Evolutionary conservation across 352 stramenopile species (phyloP), one percentile per base, ranked within the genome.

Genomic region (Plasmopara halstedii): DNA sequence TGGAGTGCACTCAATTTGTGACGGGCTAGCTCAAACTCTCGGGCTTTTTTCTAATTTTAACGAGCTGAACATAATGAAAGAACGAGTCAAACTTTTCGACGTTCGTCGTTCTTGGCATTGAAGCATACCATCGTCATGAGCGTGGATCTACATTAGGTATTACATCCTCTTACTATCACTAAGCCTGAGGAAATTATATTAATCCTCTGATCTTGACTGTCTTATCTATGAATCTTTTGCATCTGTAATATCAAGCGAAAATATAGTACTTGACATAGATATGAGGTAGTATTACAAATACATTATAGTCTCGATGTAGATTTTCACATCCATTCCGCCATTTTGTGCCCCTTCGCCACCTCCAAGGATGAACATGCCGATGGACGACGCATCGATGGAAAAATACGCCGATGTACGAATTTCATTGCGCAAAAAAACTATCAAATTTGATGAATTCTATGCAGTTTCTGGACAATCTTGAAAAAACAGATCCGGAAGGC

Each of bases 271-370:
- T 26, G 65, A 81, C 19, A 72, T 56, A 13, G 52, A 66, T 21
- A 75, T 88, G 61, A 73, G 84, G 74, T 65, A 87, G 43, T 91
- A n/a, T n/a, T n/a, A n/a, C n/a, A n/a, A n/a, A n/a, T n/a, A n/a
- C n/a, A n/a, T n/a, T n/a, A n/a, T n/a, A n/a, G n/a, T n/a, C n/a
- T n/a, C n/a, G n/a, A n/a, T n/a, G n/a, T n/a, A n/a, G n/a, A n/a
- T n/a, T n/a, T n/a, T n/a, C n/a, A n/a, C n/a, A n/a, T n/a, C 32
- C 54, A 52, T 61, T 53, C 53, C 40, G 32, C 54, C 47, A 46
- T 52, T 56, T 51, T n/a, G 47, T 56, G 52, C 47, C 53, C 51
- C 34, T 67, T 67, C 57, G 17, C 19, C 9, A 38, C 4, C 11
- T 2, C 9, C 13, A 23, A 3, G 6, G n/a, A 50, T 56, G 53